Conservation (phyloP, 306 rosid species). For the Begonia loranthoides region DNA sequence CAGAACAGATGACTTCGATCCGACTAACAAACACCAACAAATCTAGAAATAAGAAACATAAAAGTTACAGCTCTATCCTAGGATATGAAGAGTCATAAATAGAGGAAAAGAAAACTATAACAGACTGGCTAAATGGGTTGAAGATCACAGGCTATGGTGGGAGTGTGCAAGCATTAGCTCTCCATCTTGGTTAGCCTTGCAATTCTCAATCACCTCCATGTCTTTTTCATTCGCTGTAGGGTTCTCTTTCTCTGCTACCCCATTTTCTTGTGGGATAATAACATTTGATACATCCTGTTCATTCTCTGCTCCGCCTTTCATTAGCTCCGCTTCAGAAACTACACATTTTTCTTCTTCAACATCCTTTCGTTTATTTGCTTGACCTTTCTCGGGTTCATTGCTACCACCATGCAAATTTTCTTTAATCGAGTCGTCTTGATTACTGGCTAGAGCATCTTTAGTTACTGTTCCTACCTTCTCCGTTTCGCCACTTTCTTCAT, state of each 20-base stretch:
- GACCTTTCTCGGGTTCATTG: constrained; percentile 17
- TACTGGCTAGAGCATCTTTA: not conserved
- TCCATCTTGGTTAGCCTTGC: constrained; percentile 29
- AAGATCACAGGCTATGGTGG: not conserved
- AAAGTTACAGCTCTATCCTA: constrained; percentile 32
- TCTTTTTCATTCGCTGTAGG: constrained; percentile 13
- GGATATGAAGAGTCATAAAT: constrained; percentile 10
- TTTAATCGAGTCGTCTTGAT: not conserved
- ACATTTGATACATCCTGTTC: too few relatives aligned
- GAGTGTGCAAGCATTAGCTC: constrained; percentile 3
- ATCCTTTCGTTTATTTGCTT: constrained; percentile 2
- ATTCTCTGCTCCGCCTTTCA: too few relatives aligned
- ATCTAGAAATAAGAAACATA: not conserved
- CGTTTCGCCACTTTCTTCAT: constrained; percentile 10
- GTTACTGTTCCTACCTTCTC: constrained; percentile 7
- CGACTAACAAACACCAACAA: not conserved
- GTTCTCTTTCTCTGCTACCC: constrained; percentile 5
- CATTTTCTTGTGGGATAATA: not conserved
- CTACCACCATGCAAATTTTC: constrained; percentile 6
- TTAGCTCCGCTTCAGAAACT: not conserved
- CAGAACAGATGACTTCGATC: not conserved
- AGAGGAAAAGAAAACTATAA: constrained; percentile 5
- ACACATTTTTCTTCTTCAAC: constrained; percentile 6
- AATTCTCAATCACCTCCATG: constrained; percentile 4
- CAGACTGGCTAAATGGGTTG: constrained; percentile 3